These are phyloP conservation scores for Penicillium frequentans DNA, from an alignment of 2,329 filamentous ascomycete species.

Conservation along the genomic window DNA sequence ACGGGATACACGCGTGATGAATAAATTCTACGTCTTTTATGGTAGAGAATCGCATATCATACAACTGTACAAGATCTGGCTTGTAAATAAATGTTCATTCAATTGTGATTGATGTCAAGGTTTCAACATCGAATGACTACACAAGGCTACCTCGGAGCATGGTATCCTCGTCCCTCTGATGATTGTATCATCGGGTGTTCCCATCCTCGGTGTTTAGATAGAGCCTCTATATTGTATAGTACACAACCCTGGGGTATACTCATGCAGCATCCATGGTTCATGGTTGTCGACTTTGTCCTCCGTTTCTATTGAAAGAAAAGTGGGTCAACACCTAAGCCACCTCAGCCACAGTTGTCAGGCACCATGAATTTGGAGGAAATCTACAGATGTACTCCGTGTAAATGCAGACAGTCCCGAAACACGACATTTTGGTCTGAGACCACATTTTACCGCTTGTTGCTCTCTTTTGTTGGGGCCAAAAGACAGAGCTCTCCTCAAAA, in stretches of 20 bases:
- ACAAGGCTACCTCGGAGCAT: too few species aligned
- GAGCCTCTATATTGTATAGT: too few species aligned
- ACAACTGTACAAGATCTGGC: too few species aligned
- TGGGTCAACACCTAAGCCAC: background rate
- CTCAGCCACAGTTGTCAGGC: background rate
- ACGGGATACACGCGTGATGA: too few species aligned
- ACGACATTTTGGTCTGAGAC: background rate
- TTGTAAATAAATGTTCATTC: too few species aligned
- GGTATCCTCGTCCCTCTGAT: too few species aligned
- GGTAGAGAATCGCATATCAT: too few species aligned
- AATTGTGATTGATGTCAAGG: too few species aligned
- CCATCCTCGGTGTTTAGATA: too few species aligned
- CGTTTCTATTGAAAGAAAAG: background rate
- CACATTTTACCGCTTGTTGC: background rate
- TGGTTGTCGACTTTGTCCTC: background rate
- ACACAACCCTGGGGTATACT: background rate
- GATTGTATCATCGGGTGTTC: too few species aligned
- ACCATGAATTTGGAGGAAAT: background rate
- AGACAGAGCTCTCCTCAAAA: background rate
- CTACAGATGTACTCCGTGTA: background rate
- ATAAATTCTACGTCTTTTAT: background rate
- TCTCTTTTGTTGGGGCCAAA: background rate
- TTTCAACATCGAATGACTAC: too few species aligned
- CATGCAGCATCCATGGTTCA: background rate
- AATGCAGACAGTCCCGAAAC: background rate